Base-by-base conservation (phyloP, 352 stramenopile species). In the Stramenopiles sp. region DNA sequence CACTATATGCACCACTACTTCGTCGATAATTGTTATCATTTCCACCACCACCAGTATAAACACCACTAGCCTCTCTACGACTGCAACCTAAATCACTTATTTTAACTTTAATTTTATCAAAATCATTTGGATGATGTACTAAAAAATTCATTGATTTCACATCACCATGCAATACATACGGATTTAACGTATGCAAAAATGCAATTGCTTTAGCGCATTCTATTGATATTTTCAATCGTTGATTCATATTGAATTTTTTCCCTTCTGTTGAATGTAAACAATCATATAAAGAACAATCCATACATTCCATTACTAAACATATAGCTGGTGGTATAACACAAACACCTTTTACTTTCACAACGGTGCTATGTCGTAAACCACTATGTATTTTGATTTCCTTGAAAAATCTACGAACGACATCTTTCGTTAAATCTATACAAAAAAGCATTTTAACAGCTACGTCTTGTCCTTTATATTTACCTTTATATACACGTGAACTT, bases 131-230 rank as follows among this genome's bases (percentile, higher is more conserved):
- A 13, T 53, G 38, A 53, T 53, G 38, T 33, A 76, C 30, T 13
- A 76, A 13, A 76, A 76, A 76, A 33, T 76, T 76, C 65, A 76
- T 31, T 7, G 30, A 33, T 20, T 76, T 76, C 13, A 76, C 65
- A 33, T 76, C 65, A 20, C 65, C 30, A 13, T 76, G 65, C 30
- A 31, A 76, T 33, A 76, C 30, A 13, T 31, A 33, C 4, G 65
- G 65, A 1, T 33, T 76, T 33, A 7, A 33, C 30, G 30, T 76
- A 33, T 76, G 65, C 65, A 76, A 76, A 13, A 33, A 76, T 4
- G 31, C 30, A 31, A 76, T 31, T 33, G 65, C 30, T 7, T 33
- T 31, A 13, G 65, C 31, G 65, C 65, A 76, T 76, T 76, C 30
- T 13, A 76, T 76, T 20, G 65, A 4, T 33, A 31, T 31, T 33